phyloP scores from a whole-genome alignment of 2,329 filamentous ascomycete species.

The Trichoderma sp. region DNA sequence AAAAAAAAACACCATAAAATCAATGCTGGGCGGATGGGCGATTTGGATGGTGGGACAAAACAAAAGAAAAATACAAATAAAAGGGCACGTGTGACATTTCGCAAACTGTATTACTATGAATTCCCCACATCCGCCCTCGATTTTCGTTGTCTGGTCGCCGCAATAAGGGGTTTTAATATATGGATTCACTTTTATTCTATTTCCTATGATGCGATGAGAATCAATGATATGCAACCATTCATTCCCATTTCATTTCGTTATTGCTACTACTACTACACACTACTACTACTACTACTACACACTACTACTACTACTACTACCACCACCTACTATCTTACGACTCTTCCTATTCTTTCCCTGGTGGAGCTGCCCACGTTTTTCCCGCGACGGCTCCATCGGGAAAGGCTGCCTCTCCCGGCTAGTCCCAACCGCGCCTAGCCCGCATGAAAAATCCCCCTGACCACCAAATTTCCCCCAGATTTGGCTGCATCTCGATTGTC shows the following conservation, averaged over 20 bases:
- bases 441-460: background rate
- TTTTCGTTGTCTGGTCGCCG: background rate
- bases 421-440: background rate
- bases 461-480: slow-evolving; percentile 18
- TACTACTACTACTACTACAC: too few relatives aligned
- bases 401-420: background rate
- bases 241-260: background rate
- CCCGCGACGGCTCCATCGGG: slow-evolving; percentile 5
- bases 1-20: background rate
- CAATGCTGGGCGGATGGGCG: background rate
- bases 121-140: background rate
- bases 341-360: too few relatives aligned
- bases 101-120: background rate
- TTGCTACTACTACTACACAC: too few relatives aligned
- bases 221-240: too few relatives aligned
- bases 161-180: background rate
- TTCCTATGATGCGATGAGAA: too few relatives aligned
- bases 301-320: too few relatives aligned
- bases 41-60: background rate
- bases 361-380: slow-evolving; percentile 16
- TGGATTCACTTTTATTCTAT: background rate
- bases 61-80: background rate
- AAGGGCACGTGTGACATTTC: background rate
- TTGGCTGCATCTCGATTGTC: slow-evolving; percentile 8
- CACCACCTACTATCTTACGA: too few relatives aligned